These are phyloP conservation scores for Lenzites betulinus DNA, from an alignment of 768 basidiomycete genomes.

Conservation along the genomic window DNA sequence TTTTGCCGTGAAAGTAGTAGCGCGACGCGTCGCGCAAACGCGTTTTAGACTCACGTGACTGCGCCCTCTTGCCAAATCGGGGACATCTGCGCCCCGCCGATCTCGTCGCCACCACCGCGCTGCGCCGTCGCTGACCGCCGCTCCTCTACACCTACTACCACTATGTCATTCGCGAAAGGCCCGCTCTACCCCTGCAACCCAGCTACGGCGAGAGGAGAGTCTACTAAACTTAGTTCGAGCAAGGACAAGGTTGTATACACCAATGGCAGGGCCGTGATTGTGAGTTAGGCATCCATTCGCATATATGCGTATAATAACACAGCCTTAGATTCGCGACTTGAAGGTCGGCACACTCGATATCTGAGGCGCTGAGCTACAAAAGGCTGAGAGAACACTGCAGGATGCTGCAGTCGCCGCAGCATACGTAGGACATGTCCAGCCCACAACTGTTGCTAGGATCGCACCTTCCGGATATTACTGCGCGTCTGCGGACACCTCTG, in stretches of 20 bases:
- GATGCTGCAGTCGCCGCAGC: slow-evolving; percentile 62
- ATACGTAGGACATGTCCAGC: slow-evolving; percentile 81
- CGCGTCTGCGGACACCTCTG: slow-evolving; percentile 83
- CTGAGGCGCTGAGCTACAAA: too few relatives aligned
- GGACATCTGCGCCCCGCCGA: slow-evolving; percentile 15
- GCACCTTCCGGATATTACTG: slow-evolving; percentile 96
- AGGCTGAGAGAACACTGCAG: slow-evolving; percentile 41
- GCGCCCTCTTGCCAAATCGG: slow-evolving; percentile 21
- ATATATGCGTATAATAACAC: neutral
- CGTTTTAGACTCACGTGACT: slow-evolving; percentile 7
- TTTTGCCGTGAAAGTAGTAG: neutral
- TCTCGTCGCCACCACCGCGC: neutral
- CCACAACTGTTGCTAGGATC: slow-evolving; percentile 85
- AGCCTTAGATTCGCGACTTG: slow-evolving; percentile 74
- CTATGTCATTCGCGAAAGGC: slow-evolving; percentile 54
- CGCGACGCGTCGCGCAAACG: neutral
- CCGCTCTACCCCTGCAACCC: slow-evolving; percentile 71
- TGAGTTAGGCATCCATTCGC: slow-evolving; percentile 44
- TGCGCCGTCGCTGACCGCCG: neutral
- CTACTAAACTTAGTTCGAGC: slow-evolving; percentile 71
- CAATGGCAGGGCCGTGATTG: slow-evolving; percentile 83
- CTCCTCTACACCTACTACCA: neutral
- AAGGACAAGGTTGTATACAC: slow-evolving; percentile 86
- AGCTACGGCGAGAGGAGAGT: slow-evolving; percentile 60
- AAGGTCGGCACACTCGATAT: slow-evolving; percentile 51